Conservation (phyloP, 2,329 filamentous ascomycete species). For the Parasarocladium wereldwijsianum region DNA sequence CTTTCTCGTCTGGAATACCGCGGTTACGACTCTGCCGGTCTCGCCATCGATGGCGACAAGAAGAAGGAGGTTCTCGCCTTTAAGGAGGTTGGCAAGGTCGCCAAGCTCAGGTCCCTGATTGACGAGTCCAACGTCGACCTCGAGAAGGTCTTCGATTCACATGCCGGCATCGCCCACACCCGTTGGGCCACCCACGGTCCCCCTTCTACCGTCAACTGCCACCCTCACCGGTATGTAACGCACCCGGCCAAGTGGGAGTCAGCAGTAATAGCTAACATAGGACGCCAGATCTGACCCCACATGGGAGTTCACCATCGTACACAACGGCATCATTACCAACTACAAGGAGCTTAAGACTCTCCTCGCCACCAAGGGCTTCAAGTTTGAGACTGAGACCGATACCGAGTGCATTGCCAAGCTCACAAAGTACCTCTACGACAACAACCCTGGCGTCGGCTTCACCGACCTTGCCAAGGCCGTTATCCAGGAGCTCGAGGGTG, state of each 20-base stretch:
- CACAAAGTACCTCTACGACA: conserved; percentile 93
- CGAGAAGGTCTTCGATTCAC: conserved; percentile 90
- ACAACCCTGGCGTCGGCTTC: conserved; percentile 89
- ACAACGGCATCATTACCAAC: conserved; percentile 99
- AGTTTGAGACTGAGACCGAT: conserved; percentile 98
- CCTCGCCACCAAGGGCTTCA: conserved; percentile 86
- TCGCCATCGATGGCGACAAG: conserved; percentile 95
- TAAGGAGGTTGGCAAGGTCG: conserved; percentile 99
- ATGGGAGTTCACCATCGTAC: conserved; percentile 95
- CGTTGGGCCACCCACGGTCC: conserved; percentile 97
- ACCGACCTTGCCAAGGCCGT: conserved; percentile 93
- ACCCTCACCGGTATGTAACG: conserved; percentile 73
- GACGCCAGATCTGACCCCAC: conserved; percentile 67
- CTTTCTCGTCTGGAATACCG: conserved; percentile 94
- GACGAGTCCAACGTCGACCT: conserved; percentile 70
- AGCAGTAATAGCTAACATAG: not conserved
- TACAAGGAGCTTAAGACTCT: conserved; percentile 98
- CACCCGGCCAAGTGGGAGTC: not conserved
- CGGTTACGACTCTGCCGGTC: conserved; percentile 93
- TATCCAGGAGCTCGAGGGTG: conserved; percentile 95
- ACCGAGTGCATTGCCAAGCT: conserved; percentile 99
- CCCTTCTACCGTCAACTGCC: conserved; percentile 90
- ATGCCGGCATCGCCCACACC: conserved; percentile 97
- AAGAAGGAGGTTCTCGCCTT: conserved; percentile 94
- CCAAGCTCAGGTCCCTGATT: conserved; percentile 88